Evolutionary conservation across 1,284 basidiomycete species (phyloP).

Genomic region (Flammula alnicola): DNA sequence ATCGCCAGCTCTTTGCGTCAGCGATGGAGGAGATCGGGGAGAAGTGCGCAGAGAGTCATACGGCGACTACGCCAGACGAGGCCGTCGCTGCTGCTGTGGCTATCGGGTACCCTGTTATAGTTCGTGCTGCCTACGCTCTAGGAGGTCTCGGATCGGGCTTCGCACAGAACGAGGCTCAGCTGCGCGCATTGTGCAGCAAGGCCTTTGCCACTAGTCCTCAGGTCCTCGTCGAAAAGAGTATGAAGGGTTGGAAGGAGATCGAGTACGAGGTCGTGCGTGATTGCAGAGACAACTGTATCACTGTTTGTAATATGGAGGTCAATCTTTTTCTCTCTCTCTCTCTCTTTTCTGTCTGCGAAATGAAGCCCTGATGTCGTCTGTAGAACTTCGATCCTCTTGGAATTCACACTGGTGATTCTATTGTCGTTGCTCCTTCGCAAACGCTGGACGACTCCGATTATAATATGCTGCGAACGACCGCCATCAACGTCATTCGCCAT

Average conservation of each 20-base stretch:
- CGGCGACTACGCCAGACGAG: conserved; percentile 86
- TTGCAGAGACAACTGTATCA: conserved; percentile 97
- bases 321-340: conserved; percentile 29
- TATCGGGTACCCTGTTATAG: conserved; percentile 98
- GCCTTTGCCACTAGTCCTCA: conserved; percentile 98
- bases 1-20: conserved; percentile 91
- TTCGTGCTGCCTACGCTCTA: conserved; percentile 95
- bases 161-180: conserved; percentile 87
- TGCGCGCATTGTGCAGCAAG: conserved; percentile 87
- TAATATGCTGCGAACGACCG: conserved; percentile 98
- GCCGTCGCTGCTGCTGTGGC: conserved; percentile 85
- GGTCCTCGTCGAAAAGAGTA: conserved; percentile 96
- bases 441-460: conserved; percentile 98
- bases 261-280: conserved; percentile 99
- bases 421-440: conserved; percentile 97
- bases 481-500: conserved; percentile 98
- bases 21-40: conserved; percentile 98
- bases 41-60: conserved; percentile 88
- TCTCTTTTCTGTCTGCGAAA: conserved; percentile 10
- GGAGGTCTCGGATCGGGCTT: conserved; percentile 98
- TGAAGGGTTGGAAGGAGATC: conserved; percentile 99
- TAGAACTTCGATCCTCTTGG: conserved; percentile 99
- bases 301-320: conserved; percentile 99
- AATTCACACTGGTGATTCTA: conserved; percentile 99
- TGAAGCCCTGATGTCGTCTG: not conserved